Percentiles rank a stretch among this genome's conserved stretches.
phyloP scores from a whole-genome alignment of 176 grass and related monocot species.

The Ampelocalamus luodianensis region DNA sequence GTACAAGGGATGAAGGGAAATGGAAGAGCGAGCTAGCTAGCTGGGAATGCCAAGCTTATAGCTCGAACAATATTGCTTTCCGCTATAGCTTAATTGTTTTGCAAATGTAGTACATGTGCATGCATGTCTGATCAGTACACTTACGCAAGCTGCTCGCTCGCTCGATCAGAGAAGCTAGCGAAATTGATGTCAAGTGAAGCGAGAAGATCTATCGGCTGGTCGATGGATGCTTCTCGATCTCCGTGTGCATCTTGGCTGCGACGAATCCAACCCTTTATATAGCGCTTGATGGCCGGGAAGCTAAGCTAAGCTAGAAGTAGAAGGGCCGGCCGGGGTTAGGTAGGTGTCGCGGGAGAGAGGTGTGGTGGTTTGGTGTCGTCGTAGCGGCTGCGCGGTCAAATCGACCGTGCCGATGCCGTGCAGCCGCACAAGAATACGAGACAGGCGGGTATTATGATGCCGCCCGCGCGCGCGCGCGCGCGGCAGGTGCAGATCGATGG shows the following conservation, averaged over 20 bases:
- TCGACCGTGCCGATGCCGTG: not conserved
- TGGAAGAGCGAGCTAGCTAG: not conserved
- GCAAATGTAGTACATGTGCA: not conserved
- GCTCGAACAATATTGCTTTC: not conserved
- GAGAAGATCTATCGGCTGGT: not conserved
- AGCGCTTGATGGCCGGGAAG: not conserved
- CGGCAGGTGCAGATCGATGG: not conserved
- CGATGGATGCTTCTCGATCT: not conserved
- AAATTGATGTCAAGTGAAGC: not conserved
- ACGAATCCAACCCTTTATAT: not conserved
- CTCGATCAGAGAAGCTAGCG: not conserved
- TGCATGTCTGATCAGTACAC: too few relatives aligned
- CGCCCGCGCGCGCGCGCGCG: not conserved
- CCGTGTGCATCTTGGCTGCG: conserved; percentile 13
- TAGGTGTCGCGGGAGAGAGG: not conserved
- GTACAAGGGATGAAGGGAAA: too few relatives aligned
- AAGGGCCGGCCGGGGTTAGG: not conserved
- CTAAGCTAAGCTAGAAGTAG: not conserved
- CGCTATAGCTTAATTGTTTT: not conserved
- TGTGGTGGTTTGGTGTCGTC: not conserved
- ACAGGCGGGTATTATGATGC: too few relatives aligned
- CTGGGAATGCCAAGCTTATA: not conserved
- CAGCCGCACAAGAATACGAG: not conserved
- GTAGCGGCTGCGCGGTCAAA: conserved; percentile 23
- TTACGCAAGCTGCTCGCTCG: not conserved